Conservation (phyloP, 305 asterid species). For the Ruellia speciosa region DNA sequence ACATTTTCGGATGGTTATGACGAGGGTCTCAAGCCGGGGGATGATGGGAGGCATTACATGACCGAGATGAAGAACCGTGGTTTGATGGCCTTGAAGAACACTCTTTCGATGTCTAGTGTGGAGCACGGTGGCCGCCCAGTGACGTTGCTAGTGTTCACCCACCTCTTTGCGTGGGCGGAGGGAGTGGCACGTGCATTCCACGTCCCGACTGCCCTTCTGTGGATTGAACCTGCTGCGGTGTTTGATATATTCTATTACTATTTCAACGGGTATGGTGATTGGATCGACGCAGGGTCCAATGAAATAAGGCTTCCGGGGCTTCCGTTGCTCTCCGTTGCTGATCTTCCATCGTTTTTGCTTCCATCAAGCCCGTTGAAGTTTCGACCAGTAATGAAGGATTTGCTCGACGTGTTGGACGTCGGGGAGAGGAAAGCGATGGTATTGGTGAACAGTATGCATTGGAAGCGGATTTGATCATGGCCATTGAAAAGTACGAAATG, state of each 20-base stretch:
- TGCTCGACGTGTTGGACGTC: constrained; percentile 32
- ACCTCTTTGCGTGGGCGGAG: constrained; percentile 39
- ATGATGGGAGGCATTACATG: constrained; percentile 5
- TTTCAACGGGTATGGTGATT: constrained; percentile 41
- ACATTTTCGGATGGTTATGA: constrained; percentile 30
- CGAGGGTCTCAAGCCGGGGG: constrained; percentile 15
- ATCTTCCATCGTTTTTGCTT: constrained; percentile 42
- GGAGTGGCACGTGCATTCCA: constrained; percentile 31
- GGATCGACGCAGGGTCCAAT: constrained; percentile 16
- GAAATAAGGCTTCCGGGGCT: constrained; percentile 25
- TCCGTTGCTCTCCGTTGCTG: constrained; percentile 29
- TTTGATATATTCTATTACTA: constrained; percentile 36
- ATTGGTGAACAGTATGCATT: constrained; percentile 43
- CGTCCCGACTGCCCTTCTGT: constrained; percentile 39
- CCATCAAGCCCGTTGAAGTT: constrained; percentile 25
- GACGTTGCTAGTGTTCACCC: constrained; percentile 31
- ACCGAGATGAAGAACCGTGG: constrained; percentile 15
- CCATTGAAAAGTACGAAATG: constrained; percentile 29
- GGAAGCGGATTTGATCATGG: constrained; percentile 33
- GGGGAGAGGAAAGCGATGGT: constrained; percentile 30
- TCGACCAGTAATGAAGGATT: constrained; percentile 30
- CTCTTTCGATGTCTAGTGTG: neutral
- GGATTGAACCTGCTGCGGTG: constrained; percentile 54
- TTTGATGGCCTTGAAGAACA: constrained; percentile 5
- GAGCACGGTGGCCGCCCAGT: constrained; percentile 14